A percentile compares a stretch with the other conserved stretches of the same genome.
These are phyloP conservation scores for Hymenoscyphus scutula DNA, from an alignment of 2,329 filamentous ascomycete species.

Conservation along the genomic window DNA sequence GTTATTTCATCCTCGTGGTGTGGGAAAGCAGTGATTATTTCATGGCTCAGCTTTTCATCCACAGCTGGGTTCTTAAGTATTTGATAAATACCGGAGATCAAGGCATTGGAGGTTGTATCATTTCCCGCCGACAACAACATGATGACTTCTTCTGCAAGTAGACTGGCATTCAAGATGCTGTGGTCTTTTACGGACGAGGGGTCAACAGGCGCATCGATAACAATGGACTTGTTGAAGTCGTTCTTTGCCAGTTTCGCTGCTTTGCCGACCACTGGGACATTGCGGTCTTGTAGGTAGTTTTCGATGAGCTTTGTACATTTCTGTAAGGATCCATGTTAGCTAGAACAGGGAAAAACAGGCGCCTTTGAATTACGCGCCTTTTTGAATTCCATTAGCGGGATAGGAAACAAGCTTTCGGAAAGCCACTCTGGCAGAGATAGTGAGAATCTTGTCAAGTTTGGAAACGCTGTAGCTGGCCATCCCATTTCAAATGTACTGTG, in stretches of 20 bases:
- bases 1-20: neutral
- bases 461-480: constrained; percentile 1
- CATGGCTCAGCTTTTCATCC: neutral
- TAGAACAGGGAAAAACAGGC: too few relatives aligned
- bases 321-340: neutral
- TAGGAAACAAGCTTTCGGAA: neutral
- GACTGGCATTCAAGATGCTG: neutral
- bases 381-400: constrained; percentile 6
- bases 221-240: neutral
- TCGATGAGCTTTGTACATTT: neutral
- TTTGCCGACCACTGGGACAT: neutral
- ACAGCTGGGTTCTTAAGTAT: neutral
- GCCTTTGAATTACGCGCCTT: neutral
- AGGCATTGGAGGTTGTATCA: constrained; percentile 4
- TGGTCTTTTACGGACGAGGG: neutral
- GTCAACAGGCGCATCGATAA: constrained; percentile 6
- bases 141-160: constrained; percentile 8
- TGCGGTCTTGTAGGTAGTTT: neutral
- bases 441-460: neutral
- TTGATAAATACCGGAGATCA: constrained; percentile 5
- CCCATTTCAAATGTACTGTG: neutral
- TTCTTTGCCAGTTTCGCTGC: neutral
- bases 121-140: constrained; percentile 4
- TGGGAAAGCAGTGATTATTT: neutral
- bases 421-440: neutral